phyloP scores from a whole-genome alignment of 768 basidiomycete species.

The Suillus luteus region DNA sequence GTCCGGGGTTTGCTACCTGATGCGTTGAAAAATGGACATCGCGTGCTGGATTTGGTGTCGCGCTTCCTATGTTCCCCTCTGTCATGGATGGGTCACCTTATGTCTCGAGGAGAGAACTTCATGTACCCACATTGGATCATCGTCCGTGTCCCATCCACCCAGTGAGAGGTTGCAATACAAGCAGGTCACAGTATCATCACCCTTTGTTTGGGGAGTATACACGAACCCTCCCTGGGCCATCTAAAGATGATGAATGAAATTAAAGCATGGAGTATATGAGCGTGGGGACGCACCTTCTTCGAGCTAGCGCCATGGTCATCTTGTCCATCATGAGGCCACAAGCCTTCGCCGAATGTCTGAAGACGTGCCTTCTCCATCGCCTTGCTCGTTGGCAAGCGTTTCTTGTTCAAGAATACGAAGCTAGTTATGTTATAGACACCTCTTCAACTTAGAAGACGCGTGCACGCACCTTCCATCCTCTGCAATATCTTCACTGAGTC shows the following conservation, averaged over 20 bases:
- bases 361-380: slow-evolving; percentile 72
- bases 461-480: slow-evolving; percentile 53
- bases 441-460: neutral
- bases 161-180: slow-evolving; percentile 81
- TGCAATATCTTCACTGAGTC: slow-evolving; percentile 59
- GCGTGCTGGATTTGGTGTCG: slow-evolving; percentile 44
- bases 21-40: slow-evolving; percentile 47
- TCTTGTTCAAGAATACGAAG: slow-evolving; percentile 57
- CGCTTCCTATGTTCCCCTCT: slow-evolving; percentile 81
- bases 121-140: slow-evolving; percentile 81
- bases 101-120: slow-evolving; percentile 2
- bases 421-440: slow-evolving; percentile 36
- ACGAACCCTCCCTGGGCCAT: slow-evolving; percentile 91
- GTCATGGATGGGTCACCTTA: slow-evolving; percentile 14
- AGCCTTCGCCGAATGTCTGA: slow-evolving; percentile 64
- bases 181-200: slow-evolving; percentile 83
- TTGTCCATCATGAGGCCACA: slow-evolving; percentile 77
- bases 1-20: slow-evolving; percentile 27
- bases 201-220: slow-evolving; percentile 64
- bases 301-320: slow-evolving; percentile 71
- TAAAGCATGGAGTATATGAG: neutral
- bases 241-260: slow-evolving; percentile 40
- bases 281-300: slow-evolving; percentile 50
- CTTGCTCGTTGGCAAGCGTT: slow-evolving; percentile 66
- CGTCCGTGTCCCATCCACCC: slow-evolving; percentile 84